A percentile compares a stretch with the other conserved stretches of the same genome.
Conservation (phyloP, 495 filamentous ascomycete species). For the Xylaria acuta region DNA sequence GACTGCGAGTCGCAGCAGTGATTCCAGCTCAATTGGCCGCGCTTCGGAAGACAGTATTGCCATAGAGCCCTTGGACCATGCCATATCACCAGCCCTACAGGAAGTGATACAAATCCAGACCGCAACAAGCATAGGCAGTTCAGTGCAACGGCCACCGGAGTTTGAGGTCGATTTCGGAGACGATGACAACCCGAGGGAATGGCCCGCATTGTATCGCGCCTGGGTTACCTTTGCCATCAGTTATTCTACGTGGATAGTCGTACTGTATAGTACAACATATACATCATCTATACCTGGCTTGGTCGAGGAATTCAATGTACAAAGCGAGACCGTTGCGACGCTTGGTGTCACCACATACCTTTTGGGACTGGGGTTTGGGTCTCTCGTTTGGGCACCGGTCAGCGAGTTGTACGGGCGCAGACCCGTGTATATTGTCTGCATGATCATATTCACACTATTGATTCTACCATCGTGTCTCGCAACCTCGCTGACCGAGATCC, state of each 20-base stretch:
- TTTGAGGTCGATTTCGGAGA: conserved; percentile 82
- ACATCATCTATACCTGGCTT: conserved; percentile 72
- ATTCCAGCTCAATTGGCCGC: conserved; percentile 31
- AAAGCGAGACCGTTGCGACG: conserved; percentile 63
- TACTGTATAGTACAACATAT: conserved; percentile 88
- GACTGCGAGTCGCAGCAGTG: conserved; percentile 32
- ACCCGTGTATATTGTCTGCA: conserved; percentile 70
- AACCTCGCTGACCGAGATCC: conserved; percentile 65
- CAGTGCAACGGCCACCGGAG: conserved; percentile 64
- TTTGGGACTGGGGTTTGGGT: conserved; percentile 74
- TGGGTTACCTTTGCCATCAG: conserved; percentile 69
- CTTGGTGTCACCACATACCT: conserved; percentile 83
- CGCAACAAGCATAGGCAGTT: conserved; percentile 62
- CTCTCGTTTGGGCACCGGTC: conserved; percentile 73
- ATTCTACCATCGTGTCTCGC: conserved; percentile 76
- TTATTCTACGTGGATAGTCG: conserved; percentile 75
- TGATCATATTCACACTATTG: conserved; percentile 68
- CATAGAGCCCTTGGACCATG: conserved; percentile 44
- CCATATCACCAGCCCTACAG: conserved; percentile 42
- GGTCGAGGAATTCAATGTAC: conserved; percentile 67
- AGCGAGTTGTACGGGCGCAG: conserved; percentile 81
- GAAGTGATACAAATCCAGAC: conserved; percentile 42
- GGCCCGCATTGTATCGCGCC: conserved; percentile 71
- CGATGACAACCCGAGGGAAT: conserved; percentile 75
- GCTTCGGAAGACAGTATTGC: conserved; percentile 43